Base-by-base conservation (phyloP, 257 asterid species). In the Ilex aquifolium region DNA sequence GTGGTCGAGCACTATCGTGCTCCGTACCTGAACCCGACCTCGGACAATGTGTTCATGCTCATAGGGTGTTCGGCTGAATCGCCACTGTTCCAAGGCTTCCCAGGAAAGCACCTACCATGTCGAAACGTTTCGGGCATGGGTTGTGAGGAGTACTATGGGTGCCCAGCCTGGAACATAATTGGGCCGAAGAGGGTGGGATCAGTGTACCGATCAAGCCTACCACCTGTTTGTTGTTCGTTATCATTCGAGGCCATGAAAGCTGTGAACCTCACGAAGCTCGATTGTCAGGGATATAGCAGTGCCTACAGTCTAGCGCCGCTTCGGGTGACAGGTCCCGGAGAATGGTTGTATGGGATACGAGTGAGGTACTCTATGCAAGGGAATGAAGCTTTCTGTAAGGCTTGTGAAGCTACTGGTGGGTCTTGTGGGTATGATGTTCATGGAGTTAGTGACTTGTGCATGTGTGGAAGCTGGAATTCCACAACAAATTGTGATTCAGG, bases 331-430 rank as follows among this genome's bases (percentile, higher is more conserved):
- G 87, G 97, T 56, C 77, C 99, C 11, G 82, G 74, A 39, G 85
- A 68, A 44, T 92, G 99, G 97, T 81, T 92, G 13, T 89, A 92
- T 52, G 99, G 97, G 4, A 89, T 89, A 14, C 85, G 91, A 31
- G 95, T 89, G 32, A 89, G 78, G 80, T 89, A 87, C 59, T 80
- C 83, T 13, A 39, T 67, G 61, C 78, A 73, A 21, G 96, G 84
- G 44, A 80, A 51, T 64, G 88, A 68, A 59, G 59, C 64, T 10
- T 86, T 85, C n/a, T 92, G 99, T 66, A 80, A 83, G 76, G 86
- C 87, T 36, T 92, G 99, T 61, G 95, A 85, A 40, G 91, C 99
- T 32, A 92, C 97, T 0, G 94, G 99, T 40, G 99, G 99, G 42
- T 70, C 86, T 0, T 92, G 99, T 75, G 99, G 99, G 9, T 84